phyloP scores from a whole-genome alignment of 768 basidiomycete species.

The Mycena vulgaris region DNA sequence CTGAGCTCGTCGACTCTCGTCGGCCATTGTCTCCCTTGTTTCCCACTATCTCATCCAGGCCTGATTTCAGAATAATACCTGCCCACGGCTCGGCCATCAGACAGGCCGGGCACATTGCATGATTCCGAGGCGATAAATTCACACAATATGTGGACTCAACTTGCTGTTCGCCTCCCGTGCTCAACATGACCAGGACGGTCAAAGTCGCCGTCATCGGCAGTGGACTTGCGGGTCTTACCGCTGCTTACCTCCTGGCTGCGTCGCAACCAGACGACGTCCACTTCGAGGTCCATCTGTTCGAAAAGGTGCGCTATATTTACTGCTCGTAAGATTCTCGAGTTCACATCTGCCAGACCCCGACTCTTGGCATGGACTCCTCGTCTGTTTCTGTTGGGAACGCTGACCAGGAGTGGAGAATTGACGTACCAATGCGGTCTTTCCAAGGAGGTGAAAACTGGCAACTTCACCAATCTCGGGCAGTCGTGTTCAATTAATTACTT shows the following conservation, averaged over 20 bases:
- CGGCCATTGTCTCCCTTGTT: too few relatives aligned
- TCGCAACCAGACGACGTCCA: constrained; percentile 55
- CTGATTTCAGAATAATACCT: too few relatives aligned
- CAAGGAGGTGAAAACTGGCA: constrained; percentile 71
- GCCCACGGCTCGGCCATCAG: too few relatives aligned
- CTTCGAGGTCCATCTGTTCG: constrained; percentile 81
- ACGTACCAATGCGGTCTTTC: constrained; percentile 88
- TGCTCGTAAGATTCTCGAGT: constrained; percentile 4
- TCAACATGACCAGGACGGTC: constrained; percentile 48
- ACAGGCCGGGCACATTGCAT: too few relatives aligned
- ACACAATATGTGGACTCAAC: too few relatives aligned
- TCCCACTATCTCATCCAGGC: too few relatives aligned
- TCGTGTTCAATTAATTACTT: constrained; percentile 12
- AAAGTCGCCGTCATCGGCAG: constrained; percentile 81
- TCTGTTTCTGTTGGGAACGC: constrained; percentile 64
- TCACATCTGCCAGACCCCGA: constrained; percentile 56
- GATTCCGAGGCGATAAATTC: too few relatives aligned
- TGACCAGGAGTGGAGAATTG: constrained; percentile 67
- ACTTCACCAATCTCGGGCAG: neutral
- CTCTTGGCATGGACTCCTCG: constrained; percentile 79
- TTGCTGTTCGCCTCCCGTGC: too few relatives aligned
- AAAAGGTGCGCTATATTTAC: constrained; percentile 66
- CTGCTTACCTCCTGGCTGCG: constrained; percentile 70
- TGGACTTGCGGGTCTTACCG: constrained; percentile 81
- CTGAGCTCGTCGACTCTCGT: too few relatives aligned